Conservation (phyloP, 306 rosid species). For the Prunus kanzakura region DNA sequence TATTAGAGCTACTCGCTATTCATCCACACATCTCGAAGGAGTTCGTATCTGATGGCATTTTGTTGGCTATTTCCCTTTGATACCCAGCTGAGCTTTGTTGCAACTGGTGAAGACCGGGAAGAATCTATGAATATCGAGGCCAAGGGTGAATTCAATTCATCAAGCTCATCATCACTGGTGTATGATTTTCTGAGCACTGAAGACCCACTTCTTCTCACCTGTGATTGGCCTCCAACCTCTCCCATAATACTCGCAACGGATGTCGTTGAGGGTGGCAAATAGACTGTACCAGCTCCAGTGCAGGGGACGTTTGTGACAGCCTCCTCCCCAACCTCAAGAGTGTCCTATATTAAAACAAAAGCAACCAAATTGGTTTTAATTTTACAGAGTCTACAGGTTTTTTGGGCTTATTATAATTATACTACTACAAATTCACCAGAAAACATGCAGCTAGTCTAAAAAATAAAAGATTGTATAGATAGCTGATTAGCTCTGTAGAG, state of each 20-base stretch:
- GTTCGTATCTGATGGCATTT: slow-evolving; percentile 70
- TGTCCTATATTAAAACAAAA: slow-evolving; percentile 46
- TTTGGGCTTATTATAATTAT: background rate
- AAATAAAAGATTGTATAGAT: background rate
- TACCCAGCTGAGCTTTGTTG: slow-evolving; percentile 41
- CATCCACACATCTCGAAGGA: slow-evolving; percentile 83
- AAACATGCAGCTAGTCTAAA: background rate
- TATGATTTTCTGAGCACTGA: slow-evolving; percentile 75
- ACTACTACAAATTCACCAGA: background rate
- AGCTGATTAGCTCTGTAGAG: background rate
- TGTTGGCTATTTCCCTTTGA: slow-evolving; percentile 38
- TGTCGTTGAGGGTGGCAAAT: slow-evolving; percentile 62
- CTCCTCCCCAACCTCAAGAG: slow-evolving; percentile 47
- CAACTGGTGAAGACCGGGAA: slow-evolving; percentile 33
- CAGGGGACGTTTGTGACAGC: slow-evolving; percentile 58
- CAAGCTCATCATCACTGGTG: slow-evolving; percentile 95
- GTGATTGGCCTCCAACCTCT: slow-evolving; percentile 52
- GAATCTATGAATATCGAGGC: slow-evolving; percentile 48
- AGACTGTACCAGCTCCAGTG: slow-evolving; percentile 58
- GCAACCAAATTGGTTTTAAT: background rate
- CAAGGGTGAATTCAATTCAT: slow-evolving; percentile 78
- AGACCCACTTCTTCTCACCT: slow-evolving; percentile 76
- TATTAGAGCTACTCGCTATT: slow-evolving; percentile 43
- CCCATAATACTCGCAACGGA: slow-evolving; percentile 49
- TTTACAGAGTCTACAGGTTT: background rate